Conservation (phyloP, 192 early-diverging fungal species). For the Entomortierella chlamydospora region DNA sequence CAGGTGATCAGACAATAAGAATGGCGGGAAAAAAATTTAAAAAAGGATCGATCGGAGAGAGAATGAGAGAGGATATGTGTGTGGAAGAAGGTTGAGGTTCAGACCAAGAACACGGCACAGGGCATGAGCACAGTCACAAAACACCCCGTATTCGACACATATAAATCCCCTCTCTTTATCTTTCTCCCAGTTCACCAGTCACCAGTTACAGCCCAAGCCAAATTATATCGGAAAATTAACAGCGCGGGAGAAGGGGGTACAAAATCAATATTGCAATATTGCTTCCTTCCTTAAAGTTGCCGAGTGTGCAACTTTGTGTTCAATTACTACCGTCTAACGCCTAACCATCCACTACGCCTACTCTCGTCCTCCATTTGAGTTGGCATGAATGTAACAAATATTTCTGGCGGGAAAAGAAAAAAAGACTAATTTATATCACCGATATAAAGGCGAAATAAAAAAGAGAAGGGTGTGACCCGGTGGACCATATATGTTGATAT, state of each 20-base stretch:
- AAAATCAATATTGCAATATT: no score
- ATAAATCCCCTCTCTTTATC: no score
- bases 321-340: no score
- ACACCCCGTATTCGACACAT: no score
- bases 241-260: not conserved
- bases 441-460: not conserved
- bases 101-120: no score
- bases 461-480: no score
- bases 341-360: no score
- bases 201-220: no score
- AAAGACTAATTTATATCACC: not conserved
- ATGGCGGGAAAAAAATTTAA: slow-evolving; percentile 27
- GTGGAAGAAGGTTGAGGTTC: not conserved
- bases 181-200: no score
- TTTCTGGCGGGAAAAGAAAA: slow-evolving; percentile 24
- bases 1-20: slow-evolving; percentile 21
- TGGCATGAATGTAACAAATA: not conserved
- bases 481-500: no score
- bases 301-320: not conserved
- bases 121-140: no score
- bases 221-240: not conserved
- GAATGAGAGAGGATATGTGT: not conserved
- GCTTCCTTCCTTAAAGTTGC: not conserved
- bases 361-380: not conserved
- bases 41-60: not conserved